These are phyloP conservation scores for Wickerhamomyces queroliae DNA, from an alignment of 805 yeast genomes.

Conservation along the genomic window DNA sequence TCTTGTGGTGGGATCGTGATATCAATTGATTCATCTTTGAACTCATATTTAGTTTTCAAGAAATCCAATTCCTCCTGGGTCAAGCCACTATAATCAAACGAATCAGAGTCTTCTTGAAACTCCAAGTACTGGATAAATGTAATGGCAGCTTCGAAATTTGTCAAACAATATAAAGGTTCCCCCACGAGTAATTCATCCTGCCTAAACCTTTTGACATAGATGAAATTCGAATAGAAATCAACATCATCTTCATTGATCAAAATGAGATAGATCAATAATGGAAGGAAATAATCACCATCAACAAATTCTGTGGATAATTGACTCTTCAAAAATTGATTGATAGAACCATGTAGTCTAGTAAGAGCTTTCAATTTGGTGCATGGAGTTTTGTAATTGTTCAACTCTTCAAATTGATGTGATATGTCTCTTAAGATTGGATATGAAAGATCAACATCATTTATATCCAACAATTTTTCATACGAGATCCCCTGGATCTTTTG, in stretches of 20 bases:
- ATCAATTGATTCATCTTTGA: background rate
- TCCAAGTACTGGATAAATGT: constrained; percentile 8
- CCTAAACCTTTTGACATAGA: constrained; percentile 19
- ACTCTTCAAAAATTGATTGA: constrained; percentile 7
- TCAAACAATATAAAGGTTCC: constrained; percentile 18
- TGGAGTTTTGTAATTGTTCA: constrained; percentile 10
- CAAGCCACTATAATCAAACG: background rate
- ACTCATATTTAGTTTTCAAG: background rate
- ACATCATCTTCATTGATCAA: constrained; percentile 7
- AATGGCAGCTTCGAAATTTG: constrained; percentile 22
- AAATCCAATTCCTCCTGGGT: background rate
- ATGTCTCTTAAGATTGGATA: constrained; percentile 3
- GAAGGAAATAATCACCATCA: constrained; percentile 20
- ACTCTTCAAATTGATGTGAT: constrained; percentile 4
- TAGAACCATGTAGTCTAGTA: constrained; percentile 10
- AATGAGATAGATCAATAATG: constrained; percentile 18
- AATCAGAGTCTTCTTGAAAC: background rate
- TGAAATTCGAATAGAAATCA: constrained; percentile 17
- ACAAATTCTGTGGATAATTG: constrained; percentile 1
- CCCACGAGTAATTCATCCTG: constrained; percentile 9
- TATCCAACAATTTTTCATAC: constrained; percentile 14
- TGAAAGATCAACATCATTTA: constrained; percentile 11
- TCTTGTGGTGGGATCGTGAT: background rate
- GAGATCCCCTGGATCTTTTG: constrained; percentile 10
- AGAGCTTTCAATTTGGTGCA: constrained; percentile 10